Conservation (phyloP, 2,329 filamentous ascomycete species). For the Aspergillus floridensis region DNA sequence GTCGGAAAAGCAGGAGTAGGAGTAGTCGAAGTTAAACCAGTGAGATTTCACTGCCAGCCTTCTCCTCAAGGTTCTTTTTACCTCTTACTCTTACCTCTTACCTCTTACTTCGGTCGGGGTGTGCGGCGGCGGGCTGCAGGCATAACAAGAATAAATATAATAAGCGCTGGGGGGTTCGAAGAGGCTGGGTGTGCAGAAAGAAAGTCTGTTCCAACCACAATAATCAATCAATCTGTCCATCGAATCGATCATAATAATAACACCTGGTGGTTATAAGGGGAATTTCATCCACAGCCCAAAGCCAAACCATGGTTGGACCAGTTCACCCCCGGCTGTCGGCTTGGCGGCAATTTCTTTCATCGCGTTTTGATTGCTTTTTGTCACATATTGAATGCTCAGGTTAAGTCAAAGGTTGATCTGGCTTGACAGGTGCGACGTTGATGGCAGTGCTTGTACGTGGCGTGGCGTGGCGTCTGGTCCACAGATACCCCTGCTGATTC, state of each 20-base stretch:
- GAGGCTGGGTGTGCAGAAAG: constrained; percentile 6
- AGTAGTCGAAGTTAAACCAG: too few relatives aligned
- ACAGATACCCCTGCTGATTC: too few relatives aligned
- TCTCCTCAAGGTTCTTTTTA: background rate
- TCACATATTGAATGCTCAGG: constrained; percentile 9
- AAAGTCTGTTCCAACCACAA: background rate
- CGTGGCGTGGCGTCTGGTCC: too few relatives aligned
- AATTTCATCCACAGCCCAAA: background rate
- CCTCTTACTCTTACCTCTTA: too few relatives aligned
- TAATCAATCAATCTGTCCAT: too few relatives aligned
- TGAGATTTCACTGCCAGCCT: background rate
- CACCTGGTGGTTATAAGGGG: background rate
- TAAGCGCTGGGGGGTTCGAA: constrained; percentile 2
- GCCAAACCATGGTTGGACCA: background rate
- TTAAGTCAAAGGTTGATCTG: too few relatives aligned
- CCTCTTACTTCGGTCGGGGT: too few relatives aligned
- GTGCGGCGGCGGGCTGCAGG: background rate
- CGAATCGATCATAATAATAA: background rate
- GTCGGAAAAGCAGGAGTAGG: too few relatives aligned
- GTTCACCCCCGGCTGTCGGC: background rate
- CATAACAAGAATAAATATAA: background rate
- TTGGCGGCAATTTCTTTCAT: constrained; percentile 3
- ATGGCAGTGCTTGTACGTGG: too few relatives aligned
- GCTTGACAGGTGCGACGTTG: background rate
- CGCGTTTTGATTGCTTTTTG: constrained; percentile 4